Conservation (phyloP, 805 yeast species). For the Candida schatavii region DNA sequence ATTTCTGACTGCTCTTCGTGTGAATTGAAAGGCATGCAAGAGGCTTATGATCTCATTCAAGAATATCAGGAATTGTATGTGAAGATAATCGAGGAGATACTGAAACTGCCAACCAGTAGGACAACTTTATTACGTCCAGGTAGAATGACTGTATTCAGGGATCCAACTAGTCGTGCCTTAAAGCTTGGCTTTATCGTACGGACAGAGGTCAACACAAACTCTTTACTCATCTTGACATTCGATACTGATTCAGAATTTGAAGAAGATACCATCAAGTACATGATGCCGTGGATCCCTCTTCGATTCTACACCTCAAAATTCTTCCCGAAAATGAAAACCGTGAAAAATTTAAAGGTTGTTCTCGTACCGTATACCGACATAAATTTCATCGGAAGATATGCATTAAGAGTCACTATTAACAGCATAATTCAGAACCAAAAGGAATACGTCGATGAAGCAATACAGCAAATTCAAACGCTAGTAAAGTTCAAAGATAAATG, state of each 20-base stretch:
- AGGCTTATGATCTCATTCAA: constrained; percentile 42
- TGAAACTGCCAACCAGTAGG: constrained; percentile 46
- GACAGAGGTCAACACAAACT: constrained; percentile 29
- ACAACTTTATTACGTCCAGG: constrained; percentile 49
- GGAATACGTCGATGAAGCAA: constrained; percentile 34
- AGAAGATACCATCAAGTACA: constrained; percentile 16
- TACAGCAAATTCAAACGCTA: constrained; percentile 31
- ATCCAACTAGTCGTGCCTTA: constrained; percentile 33
- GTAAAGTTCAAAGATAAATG: constrained; percentile 39
- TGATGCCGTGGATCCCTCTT: constrained; percentile 39
- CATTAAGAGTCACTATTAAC: constrained; percentile 30
- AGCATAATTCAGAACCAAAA: constrained; percentile 34
- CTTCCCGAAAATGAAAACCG: constrained; percentile 34
- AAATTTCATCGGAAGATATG: constrained; percentile 42
- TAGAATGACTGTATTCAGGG: constrained; percentile 56
- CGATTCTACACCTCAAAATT: constrained; percentile 29
- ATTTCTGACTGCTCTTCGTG: constrained; percentile 35
- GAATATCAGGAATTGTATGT: constrained; percentile 45
- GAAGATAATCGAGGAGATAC: constrained; percentile 46
- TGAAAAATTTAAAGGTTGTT: constrained; percentile 32
- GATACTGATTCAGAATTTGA: constrained; percentile 38
- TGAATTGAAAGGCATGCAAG: constrained; percentile 41
- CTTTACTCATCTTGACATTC: constrained; percentile 42
- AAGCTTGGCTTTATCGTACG: constrained; percentile 56
- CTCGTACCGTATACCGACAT: constrained; percentile 41